phyloP scores from a whole-genome alignment of 2,329 filamentous ascomycete species.

The Monosporascus sp. region DNA sequence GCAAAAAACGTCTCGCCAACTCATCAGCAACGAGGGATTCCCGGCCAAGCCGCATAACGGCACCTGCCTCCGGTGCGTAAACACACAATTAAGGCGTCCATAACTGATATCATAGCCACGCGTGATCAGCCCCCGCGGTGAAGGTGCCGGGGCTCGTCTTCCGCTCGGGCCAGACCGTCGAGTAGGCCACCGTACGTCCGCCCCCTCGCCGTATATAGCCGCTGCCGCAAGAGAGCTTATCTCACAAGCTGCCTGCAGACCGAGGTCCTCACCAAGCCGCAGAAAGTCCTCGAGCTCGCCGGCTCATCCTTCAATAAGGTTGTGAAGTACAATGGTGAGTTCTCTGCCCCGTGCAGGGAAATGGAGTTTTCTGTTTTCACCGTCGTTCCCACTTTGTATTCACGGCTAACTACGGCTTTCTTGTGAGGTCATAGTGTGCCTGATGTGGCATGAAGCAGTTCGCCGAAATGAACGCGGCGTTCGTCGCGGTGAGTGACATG shows the following conservation, averaged over 20 bases:
- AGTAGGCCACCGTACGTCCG: conserved; percentile 36
- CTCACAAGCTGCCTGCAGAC: not conserved
- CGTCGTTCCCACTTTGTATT: too few relatives aligned
- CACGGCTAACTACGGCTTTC: too few relatives aligned
- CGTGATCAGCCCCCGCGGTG: conserved; percentile 31
- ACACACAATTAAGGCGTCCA: too few relatives aligned
- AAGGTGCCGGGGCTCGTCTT: conserved; percentile 43
- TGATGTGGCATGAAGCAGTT: conserved; percentile 25
- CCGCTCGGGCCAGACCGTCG: conserved; percentile 43
- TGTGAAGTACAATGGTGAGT: conserved; percentile 20
- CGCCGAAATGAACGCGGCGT: conserved; percentile 29
- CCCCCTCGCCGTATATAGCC: conserved; percentile 4
- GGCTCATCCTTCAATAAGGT: conserved; percentile 23
- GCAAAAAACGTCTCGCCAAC: conserved; percentile 37
- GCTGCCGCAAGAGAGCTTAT: conserved; percentile 14
- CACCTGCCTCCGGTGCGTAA: conserved; percentile 17
- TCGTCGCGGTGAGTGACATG: conserved; percentile 26
- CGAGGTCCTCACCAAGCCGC: conserved; percentile 13
- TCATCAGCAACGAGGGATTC: conserved; percentile 42
- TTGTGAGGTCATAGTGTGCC: too few relatives aligned
- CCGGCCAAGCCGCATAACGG: conserved; percentile 43
- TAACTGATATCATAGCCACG: not conserved
- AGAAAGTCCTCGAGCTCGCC: conserved; percentile 23
- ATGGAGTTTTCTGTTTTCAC: too few relatives aligned
- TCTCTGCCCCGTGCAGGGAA: too few relatives aligned